Evolutionary conservation across 441 rosid species (phyloP), one percentile per base, ranked within the genome.

Genomic region (Gossypium schwendimanii): DNA sequence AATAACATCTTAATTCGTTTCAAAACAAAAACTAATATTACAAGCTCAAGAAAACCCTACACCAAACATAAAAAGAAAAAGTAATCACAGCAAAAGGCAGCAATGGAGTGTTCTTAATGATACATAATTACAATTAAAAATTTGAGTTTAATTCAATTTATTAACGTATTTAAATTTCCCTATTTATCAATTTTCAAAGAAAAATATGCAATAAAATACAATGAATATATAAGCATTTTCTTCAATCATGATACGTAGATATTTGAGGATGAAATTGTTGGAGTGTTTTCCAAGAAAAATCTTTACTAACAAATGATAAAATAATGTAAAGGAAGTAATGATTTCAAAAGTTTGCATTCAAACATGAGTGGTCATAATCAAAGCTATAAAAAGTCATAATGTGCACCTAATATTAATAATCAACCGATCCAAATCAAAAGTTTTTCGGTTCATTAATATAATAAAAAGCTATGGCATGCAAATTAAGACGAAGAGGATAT

Each of bases 231-330:
- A n/a, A 0, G 17, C 11, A 26, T 60, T 31, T 60, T 60, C 67
- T 41, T 41, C 10, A 31, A 31, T 61, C 21, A 15, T 17, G 36
- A 62, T 12, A 6, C 36, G 8, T 23, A n/a, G 14, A n/a, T 8
- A 24, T 24, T 47, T 26, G 3, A 50, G 59, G 44, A n/a, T 26
- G 59, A 47, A 50, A 24, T 1, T 7, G 12, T 8, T 49, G 71
- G 71, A 67, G 71, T 67, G 59, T 15, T 67, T 67, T 50, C 20
- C 44, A 67, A 67, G 71, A 2, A 17, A 67, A 49, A 66, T 66
- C 41, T 24, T 15, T 7, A 2, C n/a, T 47, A n/a, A 26, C 2
- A 47, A 49, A 67, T 24, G 41, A 15, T 28, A 24, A 47, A 50
- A 26, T 7, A 24, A 24, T 47, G 41, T 44, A 24, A 66, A 66